Conservation (phyloP, 805 yeast species). For the Kodamaea nitidulidarum region DNA sequence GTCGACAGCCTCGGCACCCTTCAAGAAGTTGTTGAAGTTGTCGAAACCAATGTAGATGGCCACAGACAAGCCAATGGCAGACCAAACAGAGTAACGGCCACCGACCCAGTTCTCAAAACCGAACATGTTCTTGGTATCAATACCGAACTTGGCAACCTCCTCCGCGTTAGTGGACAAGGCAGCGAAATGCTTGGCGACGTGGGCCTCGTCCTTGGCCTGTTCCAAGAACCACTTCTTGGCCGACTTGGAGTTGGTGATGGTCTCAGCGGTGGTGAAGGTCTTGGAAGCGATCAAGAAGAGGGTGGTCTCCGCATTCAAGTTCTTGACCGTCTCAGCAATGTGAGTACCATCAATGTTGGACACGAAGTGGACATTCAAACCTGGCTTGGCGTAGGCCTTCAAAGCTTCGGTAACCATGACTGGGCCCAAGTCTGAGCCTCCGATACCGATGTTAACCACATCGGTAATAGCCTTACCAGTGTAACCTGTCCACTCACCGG, state of each 20-base stretch:
- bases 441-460: constrained; percentile 96
- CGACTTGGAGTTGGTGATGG: constrained; percentile 90
- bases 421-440: constrained; percentile 98
- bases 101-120: constrained; percentile 99
- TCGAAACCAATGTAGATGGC: constrained; percentile 94
- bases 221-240: constrained; percentile 93
- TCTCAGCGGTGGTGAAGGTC: constrained; percentile 99
- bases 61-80: constrained; percentile 94
- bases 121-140: constrained; percentile 96
- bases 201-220: constrained; percentile 58
- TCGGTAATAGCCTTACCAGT: constrained; percentile 92
- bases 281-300: constrained; percentile 90
- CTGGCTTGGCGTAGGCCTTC: constrained; percentile 77
- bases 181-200: constrained; percentile 95
- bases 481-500: constrained; percentile 96
- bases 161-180: constrained; percentile 91
- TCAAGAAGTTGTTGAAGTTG: constrained; percentile 84
- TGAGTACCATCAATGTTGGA: constrained; percentile 99
- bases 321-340: constrained; percentile 83
- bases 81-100: constrained; percentile 99
- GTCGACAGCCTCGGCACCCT: constrained; percentile 98
- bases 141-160: constrained; percentile 93
- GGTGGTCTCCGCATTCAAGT: constrained; percentile 83
- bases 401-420: constrained; percentile 99
- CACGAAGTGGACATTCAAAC: constrained; percentile 82